Percentiles rank a stretch among this genome's conserved stretches.
phyloP scores from a whole-genome alignment of 73 alveolate genomes.

The Paramecium bursaria region DNA sequence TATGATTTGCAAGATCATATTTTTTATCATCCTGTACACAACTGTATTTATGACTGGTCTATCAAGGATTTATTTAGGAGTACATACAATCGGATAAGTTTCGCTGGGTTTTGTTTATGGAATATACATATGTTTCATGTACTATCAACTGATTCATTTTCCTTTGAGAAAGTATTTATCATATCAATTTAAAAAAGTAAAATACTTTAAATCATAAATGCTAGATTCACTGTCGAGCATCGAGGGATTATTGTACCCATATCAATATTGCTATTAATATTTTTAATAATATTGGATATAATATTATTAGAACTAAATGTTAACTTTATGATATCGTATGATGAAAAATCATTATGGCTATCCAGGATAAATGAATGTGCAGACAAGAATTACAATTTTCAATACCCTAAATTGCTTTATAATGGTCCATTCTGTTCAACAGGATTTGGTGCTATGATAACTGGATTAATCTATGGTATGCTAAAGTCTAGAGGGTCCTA shows the following conservation, averaged over 20 bases:
- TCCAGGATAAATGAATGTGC: constrained; percentile 26
- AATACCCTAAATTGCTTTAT: constrained; percentile 1
- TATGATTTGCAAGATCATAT: too few species aligned
- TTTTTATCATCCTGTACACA: too few species aligned
- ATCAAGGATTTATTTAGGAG: constrained; percentile 64
- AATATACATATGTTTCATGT: constrained; percentile 21
- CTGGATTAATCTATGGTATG: constrained; percentile 12
- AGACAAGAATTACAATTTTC: not conserved
- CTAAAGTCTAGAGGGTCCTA: not conserved
- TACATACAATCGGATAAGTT: constrained; percentile 64
- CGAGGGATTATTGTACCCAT: not conserved
- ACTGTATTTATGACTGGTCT: constrained; percentile 60
- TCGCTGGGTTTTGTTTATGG: constrained; percentile 61
- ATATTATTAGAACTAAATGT: constrained; percentile 9
- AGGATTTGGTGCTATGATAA: constrained; percentile 11
- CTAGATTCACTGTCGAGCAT: not conserved
- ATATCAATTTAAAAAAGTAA: not conserved
- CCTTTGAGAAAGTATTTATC: not conserved
- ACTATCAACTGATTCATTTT: not conserved
- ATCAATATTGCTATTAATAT: not conserved
- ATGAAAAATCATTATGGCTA: not conserved
- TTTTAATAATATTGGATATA: not conserved
- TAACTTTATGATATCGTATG: not conserved
- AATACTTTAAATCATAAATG: not conserved
- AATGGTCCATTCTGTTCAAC: not conserved